Conservation (phyloP, 2,329 filamentous ascomycete species). For the Aureobasidium zeae region DNA sequence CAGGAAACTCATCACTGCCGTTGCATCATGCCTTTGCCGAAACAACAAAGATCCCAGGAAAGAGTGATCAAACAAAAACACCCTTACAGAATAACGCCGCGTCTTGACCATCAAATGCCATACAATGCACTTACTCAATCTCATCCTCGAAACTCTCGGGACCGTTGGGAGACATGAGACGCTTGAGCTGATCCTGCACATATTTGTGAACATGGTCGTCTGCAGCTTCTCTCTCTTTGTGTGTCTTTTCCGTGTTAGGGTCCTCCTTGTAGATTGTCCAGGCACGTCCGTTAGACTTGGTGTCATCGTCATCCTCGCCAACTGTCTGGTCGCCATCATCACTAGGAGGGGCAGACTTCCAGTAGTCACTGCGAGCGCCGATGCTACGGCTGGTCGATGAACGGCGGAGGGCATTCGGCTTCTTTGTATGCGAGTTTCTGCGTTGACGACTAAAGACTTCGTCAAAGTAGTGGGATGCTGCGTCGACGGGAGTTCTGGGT, state of each 20-base stretch:
- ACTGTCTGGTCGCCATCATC: constrained; percentile 24
- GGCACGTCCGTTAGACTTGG: constrained; percentile 26
- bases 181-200: constrained; percentile 68
- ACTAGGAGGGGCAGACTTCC: constrained; percentile 27
- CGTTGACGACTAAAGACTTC: constrained; percentile 63
- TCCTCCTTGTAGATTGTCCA: constrained; percentile 43
- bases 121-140: constrained; percentile 36
- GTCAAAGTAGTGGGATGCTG: constrained; percentile 90
- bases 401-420: constrained; percentile 54
- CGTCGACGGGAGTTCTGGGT: constrained; percentile 73
- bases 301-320: constrained; percentile 25
- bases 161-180: constrained; percentile 54
- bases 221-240: constrained; percentile 30
- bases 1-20: neutral
- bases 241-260: constrained; percentile 21
- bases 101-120: neutral
- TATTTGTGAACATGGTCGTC: constrained; percentile 66
- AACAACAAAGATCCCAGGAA: too few species aligned
- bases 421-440: constrained; percentile 29
- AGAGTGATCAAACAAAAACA: too few species aligned
- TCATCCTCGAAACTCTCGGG: constrained; percentile 50
- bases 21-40: neutral
- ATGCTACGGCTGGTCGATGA: constrained; percentile 79
- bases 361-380: constrained; percentile 69
- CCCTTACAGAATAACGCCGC: constrained; percentile 1